Percentiles rank a stretch among this genome's conserved stretches.
These are phyloP conservation scores for Colletotrichum sp. DNA, from an alignment of 2,329 filamentous ascomycete genomes.

Conservation along the genomic window DNA sequence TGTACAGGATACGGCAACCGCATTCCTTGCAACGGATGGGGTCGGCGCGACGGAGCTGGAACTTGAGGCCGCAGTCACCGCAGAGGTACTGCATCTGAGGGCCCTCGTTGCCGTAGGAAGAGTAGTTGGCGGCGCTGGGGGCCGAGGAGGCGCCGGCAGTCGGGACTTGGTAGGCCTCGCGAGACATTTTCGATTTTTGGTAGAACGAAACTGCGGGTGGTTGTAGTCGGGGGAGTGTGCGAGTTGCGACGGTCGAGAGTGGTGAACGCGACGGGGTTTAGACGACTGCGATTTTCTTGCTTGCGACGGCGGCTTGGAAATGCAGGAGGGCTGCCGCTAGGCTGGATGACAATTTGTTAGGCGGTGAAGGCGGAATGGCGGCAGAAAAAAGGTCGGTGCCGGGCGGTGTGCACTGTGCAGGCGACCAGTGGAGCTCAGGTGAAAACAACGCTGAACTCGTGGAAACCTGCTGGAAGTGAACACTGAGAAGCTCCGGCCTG, in stretches of 20 bases:
- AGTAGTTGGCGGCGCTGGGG: conserved; percentile 47
- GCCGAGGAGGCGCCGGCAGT: conserved; percentile 51
- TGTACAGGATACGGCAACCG: conserved; percentile 94
- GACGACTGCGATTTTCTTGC: not conserved
- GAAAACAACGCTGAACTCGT: not conserved
- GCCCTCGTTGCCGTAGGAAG: conserved; percentile 49
- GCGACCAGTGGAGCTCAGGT: not conserved
- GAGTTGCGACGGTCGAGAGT: not conserved
- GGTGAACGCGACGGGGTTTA: not conserved
- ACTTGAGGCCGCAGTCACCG: conserved; percentile 83
- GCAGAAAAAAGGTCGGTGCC: conserved; percentile 5
- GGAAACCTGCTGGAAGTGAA: not conserved
- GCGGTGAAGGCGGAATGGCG: conserved; percentile 6
- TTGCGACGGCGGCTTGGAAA: not conserved
- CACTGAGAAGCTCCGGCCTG: not conserved
- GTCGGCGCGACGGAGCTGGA: conserved; percentile 77
- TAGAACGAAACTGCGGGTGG: not conserved
- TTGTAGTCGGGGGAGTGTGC: not conserved
- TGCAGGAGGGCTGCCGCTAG: not conserved
- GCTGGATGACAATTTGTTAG: conserved; percentile 18
- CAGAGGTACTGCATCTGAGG: conserved; percentile 74
- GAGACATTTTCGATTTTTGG: conserved; percentile 54
- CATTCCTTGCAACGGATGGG: conserved; percentile 90
- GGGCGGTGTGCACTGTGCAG: not conserved
- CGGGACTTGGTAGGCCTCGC: conserved; percentile 80